phyloP scores from a whole-genome alignment of 2,329 filamentous ascomycete genomes.

The Samsoniella hepiali region DNA sequence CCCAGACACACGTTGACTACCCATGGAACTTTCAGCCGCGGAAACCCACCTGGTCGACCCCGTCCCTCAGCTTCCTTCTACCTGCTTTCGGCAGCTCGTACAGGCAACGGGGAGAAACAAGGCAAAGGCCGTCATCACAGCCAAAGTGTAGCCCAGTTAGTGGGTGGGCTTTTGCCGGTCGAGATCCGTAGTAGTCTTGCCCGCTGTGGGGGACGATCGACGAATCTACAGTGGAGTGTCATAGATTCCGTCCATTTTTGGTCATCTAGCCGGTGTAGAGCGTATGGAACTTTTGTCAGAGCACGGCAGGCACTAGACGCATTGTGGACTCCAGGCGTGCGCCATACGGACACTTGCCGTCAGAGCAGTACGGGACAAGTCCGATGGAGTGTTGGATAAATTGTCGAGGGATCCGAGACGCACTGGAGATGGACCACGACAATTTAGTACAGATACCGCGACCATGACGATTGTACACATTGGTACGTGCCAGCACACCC shows the following conservation, averaged over 20 bases:
- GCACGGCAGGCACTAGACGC: too few species aligned
- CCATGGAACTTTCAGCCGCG: neutral
- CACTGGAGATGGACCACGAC: neutral
- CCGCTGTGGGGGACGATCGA: neutral
- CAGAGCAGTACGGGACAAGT: neutral
- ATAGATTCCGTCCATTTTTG: too few species aligned
- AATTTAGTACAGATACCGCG: neutral
- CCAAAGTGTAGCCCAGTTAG: too few species aligned
- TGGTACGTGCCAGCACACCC: constrained; percentile 24
- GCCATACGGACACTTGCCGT: constrained; percentile 1
- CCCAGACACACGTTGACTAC: neutral
- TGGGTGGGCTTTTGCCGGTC: neutral
- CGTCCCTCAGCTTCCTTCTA: neutral
- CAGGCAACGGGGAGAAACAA: neutral
- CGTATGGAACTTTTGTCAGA: too few species aligned
- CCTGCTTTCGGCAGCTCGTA: neutral
- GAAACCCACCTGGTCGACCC: neutral
- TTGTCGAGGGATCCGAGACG: neutral
- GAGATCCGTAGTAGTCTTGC: neutral
- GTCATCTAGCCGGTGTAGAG: too few species aligned
- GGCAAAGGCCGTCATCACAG: too few species aligned
- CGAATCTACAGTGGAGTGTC: neutral
- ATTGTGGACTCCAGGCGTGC: neutral
- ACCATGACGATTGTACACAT: constrained; percentile 36
- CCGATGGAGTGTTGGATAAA: neutral